Percentiles rank a stretch among this genome's conserved stretches.
phyloP scores from a whole-genome alignment of 257 asterid genomes.

The Capsicum chinense region DNA sequence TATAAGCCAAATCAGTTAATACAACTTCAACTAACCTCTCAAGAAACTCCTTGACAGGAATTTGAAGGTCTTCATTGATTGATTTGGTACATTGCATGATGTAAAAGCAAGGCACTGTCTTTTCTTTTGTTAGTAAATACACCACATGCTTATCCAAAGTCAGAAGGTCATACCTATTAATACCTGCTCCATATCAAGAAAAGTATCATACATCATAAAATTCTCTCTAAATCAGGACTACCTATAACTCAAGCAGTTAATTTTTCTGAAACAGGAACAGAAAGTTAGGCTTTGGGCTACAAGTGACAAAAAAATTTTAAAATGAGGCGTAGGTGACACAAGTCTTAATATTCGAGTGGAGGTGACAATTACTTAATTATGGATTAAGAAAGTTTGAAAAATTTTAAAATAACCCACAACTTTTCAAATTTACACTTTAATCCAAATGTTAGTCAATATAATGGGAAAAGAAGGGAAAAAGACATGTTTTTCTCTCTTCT shows the following conservation, averaged over 20 bases:
- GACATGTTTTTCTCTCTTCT: no score
- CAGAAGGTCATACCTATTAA: constrained; percentile 48
- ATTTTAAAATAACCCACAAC: no score
- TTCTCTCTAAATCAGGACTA: constrained; percentile 22
- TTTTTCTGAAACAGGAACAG: constrained; percentile 1
- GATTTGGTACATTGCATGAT: constrained; percentile 54
- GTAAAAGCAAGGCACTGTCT: constrained; percentile 60
- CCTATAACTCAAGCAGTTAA: constrained; percentile 17
- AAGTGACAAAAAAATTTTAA: no score
- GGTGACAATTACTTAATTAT: no score
- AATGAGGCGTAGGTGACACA: no score
- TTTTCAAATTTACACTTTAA: no score
- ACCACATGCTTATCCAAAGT: constrained; percentile 62
- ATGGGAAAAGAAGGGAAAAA: no score
- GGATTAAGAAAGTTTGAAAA: no score
- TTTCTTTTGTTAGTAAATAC: constrained; percentile 62
- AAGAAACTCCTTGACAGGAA: constrained; percentile 50
- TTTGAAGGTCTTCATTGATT: constrained; percentile 32
- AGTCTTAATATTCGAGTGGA: no score
- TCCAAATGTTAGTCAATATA: no score
- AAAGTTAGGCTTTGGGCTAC: not conserved
- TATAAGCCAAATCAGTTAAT: constrained; percentile 13
- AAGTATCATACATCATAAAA: constrained; percentile 27
- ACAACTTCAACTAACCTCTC: constrained; percentile 53
- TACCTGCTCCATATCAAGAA: constrained; percentile 49